Evolutionary conservation across 257 asterid species (phyloP).

Genomic region (Solanum sejunctum): DNA sequence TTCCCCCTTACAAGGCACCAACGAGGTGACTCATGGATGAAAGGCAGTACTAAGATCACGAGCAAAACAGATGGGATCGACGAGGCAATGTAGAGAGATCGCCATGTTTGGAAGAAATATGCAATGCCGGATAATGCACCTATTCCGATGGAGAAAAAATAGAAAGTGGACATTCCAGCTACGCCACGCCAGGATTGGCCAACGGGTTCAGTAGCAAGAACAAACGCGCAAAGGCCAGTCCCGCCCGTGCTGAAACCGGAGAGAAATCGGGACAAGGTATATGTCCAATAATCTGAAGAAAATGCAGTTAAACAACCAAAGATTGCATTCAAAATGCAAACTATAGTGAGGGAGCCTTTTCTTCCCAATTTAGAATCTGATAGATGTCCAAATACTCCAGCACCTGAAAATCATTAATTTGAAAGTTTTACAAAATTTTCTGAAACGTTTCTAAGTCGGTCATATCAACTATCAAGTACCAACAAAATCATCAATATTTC

Average conservation of each 20-base stretch:
- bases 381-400: constrained; percentile 86
- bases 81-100: constrained; percentile 57
- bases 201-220: constrained; percentile 78
- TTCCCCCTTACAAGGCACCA: constrained; percentile 75
- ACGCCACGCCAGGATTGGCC: constrained; percentile 67
- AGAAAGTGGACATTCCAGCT: constrained; percentile 88
- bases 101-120: constrained; percentile 51
- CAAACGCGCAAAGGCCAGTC: constrained; percentile 78
- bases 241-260: constrained; percentile 94
- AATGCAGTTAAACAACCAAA: constrained; percentile 67
- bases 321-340: constrained; percentile 55
- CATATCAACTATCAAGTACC: not conserved
- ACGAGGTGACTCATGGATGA: constrained; percentile 72
- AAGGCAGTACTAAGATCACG: constrained; percentile 42
- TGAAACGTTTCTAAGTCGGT: not conserved
- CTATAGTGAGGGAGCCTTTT: constrained; percentile 60
- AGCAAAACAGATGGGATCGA: constrained; percentile 54
- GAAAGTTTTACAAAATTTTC: not conserved
- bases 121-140: constrained; percentile 63
- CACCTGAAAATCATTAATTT: constrained; percentile 30
- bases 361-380: constrained; percentile 77
- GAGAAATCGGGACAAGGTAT: constrained; percentile 49
- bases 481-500: not conserved
- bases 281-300: constrained; percentile 49
- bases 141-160: constrained; percentile 79